phyloP scores from a whole-genome alignment of 106 monocot species.

The Phalaenopsis aphrodite region DNA sequence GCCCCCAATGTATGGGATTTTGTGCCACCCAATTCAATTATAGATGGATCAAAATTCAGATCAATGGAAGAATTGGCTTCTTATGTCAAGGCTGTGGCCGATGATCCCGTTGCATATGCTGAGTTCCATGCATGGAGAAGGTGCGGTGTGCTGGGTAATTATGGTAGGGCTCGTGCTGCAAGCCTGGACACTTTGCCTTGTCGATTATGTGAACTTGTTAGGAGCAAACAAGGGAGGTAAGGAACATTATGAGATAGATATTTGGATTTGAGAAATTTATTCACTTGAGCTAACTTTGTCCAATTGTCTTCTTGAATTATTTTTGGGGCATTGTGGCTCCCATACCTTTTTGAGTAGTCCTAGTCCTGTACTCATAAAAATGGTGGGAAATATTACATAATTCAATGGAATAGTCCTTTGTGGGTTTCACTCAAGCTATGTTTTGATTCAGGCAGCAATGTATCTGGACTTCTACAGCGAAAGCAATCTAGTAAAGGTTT shows the following conservation, averaged over 20 bases:
- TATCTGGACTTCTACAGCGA: no score
- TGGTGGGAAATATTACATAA: no score
- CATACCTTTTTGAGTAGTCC: no score
- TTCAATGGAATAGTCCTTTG: no score
- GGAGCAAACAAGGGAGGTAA: slow-evolving; percentile 59
- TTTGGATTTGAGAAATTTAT: background rate
- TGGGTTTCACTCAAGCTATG: no score
- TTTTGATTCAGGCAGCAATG: no score
- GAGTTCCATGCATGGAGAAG: slow-evolving; percentile 97
- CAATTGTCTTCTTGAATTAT: background rate
- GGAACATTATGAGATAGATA: slow-evolving; percentile 13
- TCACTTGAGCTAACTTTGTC: background rate
- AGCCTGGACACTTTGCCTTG: slow-evolving; percentile 89
- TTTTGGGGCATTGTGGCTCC: no score
- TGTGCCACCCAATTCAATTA: slow-evolving; percentile 84
- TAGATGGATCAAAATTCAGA: slow-evolving; percentile 77
- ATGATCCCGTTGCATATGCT: slow-evolving; percentile 82
- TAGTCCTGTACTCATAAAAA: no score
- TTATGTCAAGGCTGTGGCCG: slow-evolving; percentile 61
- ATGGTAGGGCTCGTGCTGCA: slow-evolving; percentile 46
- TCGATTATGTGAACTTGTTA: slow-evolving; percentile 64
- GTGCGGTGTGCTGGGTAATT: slow-evolving; percentile 76
- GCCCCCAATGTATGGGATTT: slow-evolving; percentile 92
- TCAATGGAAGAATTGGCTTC: slow-evolving; percentile 61
- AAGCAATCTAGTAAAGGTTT: no score